Base-by-base conservation (phyloP, 768 basidiomycete species). In the Pulveroboletus sp. region DNA sequence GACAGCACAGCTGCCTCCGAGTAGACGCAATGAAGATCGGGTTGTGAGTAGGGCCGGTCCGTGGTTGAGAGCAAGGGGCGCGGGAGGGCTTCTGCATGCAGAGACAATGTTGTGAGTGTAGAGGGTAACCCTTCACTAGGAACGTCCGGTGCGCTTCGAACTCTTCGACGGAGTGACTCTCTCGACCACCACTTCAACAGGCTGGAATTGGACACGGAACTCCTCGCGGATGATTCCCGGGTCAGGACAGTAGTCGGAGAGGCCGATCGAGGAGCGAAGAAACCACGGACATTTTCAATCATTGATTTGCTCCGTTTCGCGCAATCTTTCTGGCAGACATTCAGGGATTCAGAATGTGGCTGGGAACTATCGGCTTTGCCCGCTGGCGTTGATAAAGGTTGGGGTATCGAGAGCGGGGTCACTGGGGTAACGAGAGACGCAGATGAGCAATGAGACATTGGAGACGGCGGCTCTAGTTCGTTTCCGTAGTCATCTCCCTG, bases 211-310 rank as follows among this genome's bases (percentile, higher is more conserved):
- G 65, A 63, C 43, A 53, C 67, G 41, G 55, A 62, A 47, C 61
- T 58, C 35, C 57, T 57, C 13, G 57, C 48, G 29, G 67, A 70
- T 20, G 59, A 42, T 23, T 58, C 60, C 9, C 60, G 62, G 40
- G 56, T 59, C 52, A 70, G 50, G 6, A 66, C 55, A 29, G 66
- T 53, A 38, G 67, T 58, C 6, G 78, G 71, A 14, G 78, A 74
- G 13, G 60, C 49, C 5, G 79, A 65, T 1, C 75, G 77, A 43
- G 79, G 70, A 23, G 72, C 66, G 56, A 87, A 85, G 44, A 87
- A 70, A 17, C 73, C 79, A 56, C 74, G 78, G 47, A 87, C 79
- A 55, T 81, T 84, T 53, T 76, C 80, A 40, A 82, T 77, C 65
- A 87, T 74, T 13, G 80, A 82, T 23, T 76, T 70, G 42, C 73